These are phyloP conservation scores for Hypomontagnella submonticulosa DNA, from an alignment of 495 filamentous ascomycete species.

Conservation along the genomic window DNA sequence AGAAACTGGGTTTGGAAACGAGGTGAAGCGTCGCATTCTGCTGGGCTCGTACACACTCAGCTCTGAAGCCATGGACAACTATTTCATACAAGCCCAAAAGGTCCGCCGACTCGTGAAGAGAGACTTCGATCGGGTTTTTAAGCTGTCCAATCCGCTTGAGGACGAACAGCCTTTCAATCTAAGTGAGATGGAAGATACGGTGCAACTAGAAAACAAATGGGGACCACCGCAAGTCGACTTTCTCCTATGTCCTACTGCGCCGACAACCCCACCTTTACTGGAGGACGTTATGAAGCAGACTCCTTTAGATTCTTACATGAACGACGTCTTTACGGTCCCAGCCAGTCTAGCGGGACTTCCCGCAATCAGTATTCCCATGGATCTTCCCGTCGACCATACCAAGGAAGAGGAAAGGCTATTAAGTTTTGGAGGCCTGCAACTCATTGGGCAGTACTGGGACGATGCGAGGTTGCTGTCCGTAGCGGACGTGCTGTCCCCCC, in stretches of 20 bases:
- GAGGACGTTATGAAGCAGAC: constrained; percentile 58
- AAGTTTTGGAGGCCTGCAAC: constrained; percentile 76
- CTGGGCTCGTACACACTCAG: constrained; percentile 92
- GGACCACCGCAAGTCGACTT: constrained; percentile 76
- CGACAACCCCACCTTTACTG: constrained; percentile 76
- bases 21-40: constrained; percentile 86
- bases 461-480: constrained; percentile 73
- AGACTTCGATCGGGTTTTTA: constrained; percentile 87
- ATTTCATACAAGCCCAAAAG: constrained; percentile 93
- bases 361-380: constrained; percentile 83
- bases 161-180: constrained; percentile 58
- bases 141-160: constrained; percentile 70
- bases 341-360: constrained; percentile 93
- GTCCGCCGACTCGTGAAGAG: constrained; percentile 82
- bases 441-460: constrained; percentile 92
- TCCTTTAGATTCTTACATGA: constrained; percentile 72
- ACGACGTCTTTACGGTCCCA: constrained; percentile 95
- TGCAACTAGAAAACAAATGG: constrained; percentile 56
- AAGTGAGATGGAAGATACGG: constrained; percentile 55
- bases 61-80: constrained; percentile 92
- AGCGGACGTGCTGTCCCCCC: constrained; percentile 52
- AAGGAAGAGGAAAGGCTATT: constrained; percentile 43
- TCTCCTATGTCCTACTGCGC: constrained; percentile 87
- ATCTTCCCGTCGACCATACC: constrained; percentile 44
- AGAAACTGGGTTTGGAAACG: constrained; percentile 77